A percentile compares a stretch with the other conserved stretches of the same genome.
Conservation (phyloP, 345 rosid genomes). For the Citrus sinensis region DVS_A1.0 CM039167.1:16469501-16470000, state of each 20-base stretch:
- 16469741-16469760: constrained; percentile 87
- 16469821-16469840: not conserved
- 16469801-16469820: not conserved
- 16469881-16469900: not conserved
- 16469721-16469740: constrained; percentile 86
- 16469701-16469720: constrained; percentile 92
- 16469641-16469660: constrained; percentile 88
- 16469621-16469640: constrained; percentile 76
- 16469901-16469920: not conserved
- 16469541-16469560: not conserved
- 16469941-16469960: not conserved
- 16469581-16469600: not conserved
- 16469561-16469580: not conserved
- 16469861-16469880: no score
- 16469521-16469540: no score
- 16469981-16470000: not conserved
- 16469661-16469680: constrained; percentile 92
- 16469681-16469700: constrained; percentile 78
- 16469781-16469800: not conserved
- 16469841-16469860: not conserved
- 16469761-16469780: constrained; percentile 6
- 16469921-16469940: not conserved
- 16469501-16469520: no score
- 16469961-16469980: not conserved
- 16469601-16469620: not conserved